Evolutionary conservation across 2,329 filamentous ascomycete species (phyloP).

Genomic region (Simplicillium sp.): DNA sequence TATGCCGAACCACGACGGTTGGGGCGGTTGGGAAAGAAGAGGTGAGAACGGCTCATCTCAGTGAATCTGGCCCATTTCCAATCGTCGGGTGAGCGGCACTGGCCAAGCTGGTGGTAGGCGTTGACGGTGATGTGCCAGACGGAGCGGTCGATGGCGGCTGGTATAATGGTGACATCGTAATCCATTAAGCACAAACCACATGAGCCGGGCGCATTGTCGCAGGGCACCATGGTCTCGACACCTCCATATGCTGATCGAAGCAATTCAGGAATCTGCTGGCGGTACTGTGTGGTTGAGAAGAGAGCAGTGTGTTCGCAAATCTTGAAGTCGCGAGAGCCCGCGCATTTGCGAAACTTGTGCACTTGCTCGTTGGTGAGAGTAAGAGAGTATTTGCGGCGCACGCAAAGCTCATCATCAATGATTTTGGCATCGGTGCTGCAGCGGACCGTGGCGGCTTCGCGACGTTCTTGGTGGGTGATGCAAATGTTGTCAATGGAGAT

Average conservation of each 20-base stretch:
- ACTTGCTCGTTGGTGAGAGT: slow-evolving; percentile 4
- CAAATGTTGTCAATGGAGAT: slow-evolving; percentile 10
- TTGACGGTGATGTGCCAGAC: slow-evolving; percentile 8
- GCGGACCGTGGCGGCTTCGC: slow-evolving; percentile 5
- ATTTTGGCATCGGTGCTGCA: slow-evolving; percentile 11
- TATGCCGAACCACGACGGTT: slow-evolving; percentile 12
- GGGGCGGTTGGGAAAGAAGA: slow-evolving; percentile 13
- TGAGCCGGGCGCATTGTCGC: slow-evolving; percentile 9
- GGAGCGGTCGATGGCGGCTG: slow-evolving; percentile 1
- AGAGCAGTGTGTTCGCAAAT: slow-evolving; percentile 14
- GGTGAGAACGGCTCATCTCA: slow-evolving; percentile 10
- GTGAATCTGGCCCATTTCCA: slow-evolving; percentile 17
- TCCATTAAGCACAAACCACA: slow-evolving; percentile 14
- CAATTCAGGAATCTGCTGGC: slow-evolving; percentile 12
- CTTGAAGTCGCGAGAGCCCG: slow-evolving; percentile 12
- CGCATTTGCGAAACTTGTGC: slow-evolving; percentile 8
- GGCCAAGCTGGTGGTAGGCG: slow-evolving; percentile 12
- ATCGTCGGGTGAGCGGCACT: slow-evolving; percentile 12
- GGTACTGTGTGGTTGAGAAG: slow-evolving; percentile 10
- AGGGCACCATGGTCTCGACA: slow-evolving; percentile 8
- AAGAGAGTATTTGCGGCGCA: slow-evolving; percentile 11
- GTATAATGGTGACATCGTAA: slow-evolving; percentile 12
- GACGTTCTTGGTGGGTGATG: slow-evolving; percentile 7
- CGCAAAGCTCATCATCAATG: slow-evolving; percentile 9
- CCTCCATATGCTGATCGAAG: slow-evolving; percentile 4